A percentile compares a stretch with the other conserved stretches of the same genome.
phyloP scores from a whole-genome alignment of 768 basidiomycete genomes.

The Mycena crocata region DNA sequence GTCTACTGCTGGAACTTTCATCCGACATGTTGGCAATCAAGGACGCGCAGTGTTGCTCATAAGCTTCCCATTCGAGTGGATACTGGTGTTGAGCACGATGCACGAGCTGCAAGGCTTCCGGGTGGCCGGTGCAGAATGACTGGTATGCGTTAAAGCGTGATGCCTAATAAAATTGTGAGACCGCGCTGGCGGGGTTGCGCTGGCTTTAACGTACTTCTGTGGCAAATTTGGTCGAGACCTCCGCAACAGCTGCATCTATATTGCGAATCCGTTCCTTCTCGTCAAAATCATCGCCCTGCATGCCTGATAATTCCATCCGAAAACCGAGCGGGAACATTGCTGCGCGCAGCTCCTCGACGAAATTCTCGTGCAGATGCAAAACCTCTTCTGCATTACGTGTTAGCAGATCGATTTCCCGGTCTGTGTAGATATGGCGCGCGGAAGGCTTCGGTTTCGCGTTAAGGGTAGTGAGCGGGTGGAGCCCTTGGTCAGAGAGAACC shows the following conservation, averaged over 20 bases:
- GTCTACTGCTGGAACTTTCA: conserved; percentile 33
- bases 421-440: conserved; percentile 65
- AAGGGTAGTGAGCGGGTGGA: conserved; percentile 31
- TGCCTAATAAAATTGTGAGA: conserved; percentile 58
- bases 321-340: conserved; percentile 66
- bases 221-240: conserved; percentile 67
- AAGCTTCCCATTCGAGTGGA: conserved; percentile 83
- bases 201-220: conserved; percentile 57
- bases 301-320: conserved; percentile 44
- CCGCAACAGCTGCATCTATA: conserved; percentile 59
- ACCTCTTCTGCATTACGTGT: conserved; percentile 78
- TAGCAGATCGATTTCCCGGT: conserved; percentile 67
- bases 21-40: conserved; percentile 56
- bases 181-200: conserved; percentile 5
- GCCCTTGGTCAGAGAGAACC: conserved; percentile 39
- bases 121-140: conserved; percentile 88
- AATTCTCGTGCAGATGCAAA: conserved; percentile 74
- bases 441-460: conserved; percentile 42
- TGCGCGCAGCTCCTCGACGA: conserved; percentile 65
- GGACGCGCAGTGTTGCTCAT: conserved; percentile 80
- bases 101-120: conserved; percentile 81
- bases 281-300: conserved; percentile 22
- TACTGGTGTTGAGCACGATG: conserved; percentile 73
- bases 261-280: conserved; percentile 41
- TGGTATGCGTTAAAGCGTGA: conserved; percentile 84